A percentile compares a stretch with the other conserved stretches of the same genome.
Conservation (phyloP, 345 rosid species). For the Odontarrhena argentea region DNA sequence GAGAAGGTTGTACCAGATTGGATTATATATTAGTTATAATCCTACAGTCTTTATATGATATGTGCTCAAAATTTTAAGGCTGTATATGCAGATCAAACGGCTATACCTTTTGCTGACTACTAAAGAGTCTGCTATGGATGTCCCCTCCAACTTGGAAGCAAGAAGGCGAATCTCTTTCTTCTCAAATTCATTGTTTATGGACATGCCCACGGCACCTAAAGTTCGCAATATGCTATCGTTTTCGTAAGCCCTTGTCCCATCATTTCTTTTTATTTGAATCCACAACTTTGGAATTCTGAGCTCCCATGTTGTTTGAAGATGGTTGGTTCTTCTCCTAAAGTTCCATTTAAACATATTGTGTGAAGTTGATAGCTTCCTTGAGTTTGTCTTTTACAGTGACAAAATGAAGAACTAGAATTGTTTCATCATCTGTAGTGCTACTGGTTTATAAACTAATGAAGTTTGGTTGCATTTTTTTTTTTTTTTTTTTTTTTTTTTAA, state of each 20-base stretch:
- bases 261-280: constrained; percentile 5
- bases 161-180: constrained; percentile 96
- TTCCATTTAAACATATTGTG: constrained; percentile 11
- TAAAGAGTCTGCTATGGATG: constrained; percentile 99
- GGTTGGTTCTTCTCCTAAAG: constrained; percentile 7
- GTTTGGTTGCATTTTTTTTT: constrained; percentile 14
- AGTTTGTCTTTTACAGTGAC: neutral
- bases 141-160: constrained; percentile 97
- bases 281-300: constrained; percentile 3
- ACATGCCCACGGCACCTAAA: constrained; percentile 95
- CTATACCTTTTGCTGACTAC: constrained; percentile 82
- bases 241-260: constrained; percentile 70
- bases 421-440: constrained; percentile 28
- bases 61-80: constrained; percentile 17
- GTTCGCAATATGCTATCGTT: constrained; percentile 99
- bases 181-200: constrained; percentile 98
- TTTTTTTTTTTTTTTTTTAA: neutral
- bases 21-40: constrained; percentile 11
- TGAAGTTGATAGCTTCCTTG: constrained; percentile 9
- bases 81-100: constrained; percentile 65
- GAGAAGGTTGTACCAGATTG: constrained; percentile 64
- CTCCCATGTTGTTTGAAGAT: constrained; percentile 7
- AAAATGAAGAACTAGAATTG: constrained; percentile 5
- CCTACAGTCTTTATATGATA: constrained; percentile 3
- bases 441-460: neutral